Evolutionary conservation across 108 stramenopile genomes (phyloP), one percentile per base, ranked within the genome.

Genomic region (Cylindrotheca fusiformis): DNA sequence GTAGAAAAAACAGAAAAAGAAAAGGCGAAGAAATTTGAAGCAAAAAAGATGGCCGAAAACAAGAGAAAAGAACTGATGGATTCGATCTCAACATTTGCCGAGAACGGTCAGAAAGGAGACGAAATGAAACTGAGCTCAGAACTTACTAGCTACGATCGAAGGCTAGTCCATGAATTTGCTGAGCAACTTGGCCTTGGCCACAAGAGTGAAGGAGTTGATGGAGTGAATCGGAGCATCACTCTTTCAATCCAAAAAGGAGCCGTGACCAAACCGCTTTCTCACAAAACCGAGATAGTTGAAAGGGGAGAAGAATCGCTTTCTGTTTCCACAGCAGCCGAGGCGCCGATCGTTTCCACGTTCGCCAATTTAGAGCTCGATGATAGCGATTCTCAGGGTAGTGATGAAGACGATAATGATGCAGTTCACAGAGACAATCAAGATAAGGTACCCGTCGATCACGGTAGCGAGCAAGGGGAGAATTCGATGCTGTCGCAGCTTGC

Each of bases 141-240:
- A 17, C 59, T 88, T 47, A 74, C 82, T 1, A 71, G 69, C 20
- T 75, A 58, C 46, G 87, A 88, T 29, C 67, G 68, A 18, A 58
- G 72, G n/a, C 59, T 85, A 23, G 60, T 82, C 18, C 80, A 71
- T 60, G 85, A 88, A 55, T 63, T 85, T 66, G 83, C 83, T 12
- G 60, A 69, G 33, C 67, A 86, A 59, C 58, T 79, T 32, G 83
- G 84, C 10, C 71, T 88, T 46, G 82, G 61, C 5, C 84, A 81
- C 58, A 23, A 59, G 45, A 79, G 76, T 41, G 74, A 71, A 33
- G 83, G 83, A 2, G 55, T 26, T 4, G 74, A 80, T 2, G 83
- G 77, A 21, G 60, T 74, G 30, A 58, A 76, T 45, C 74, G 78
- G 20, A 47, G 55, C 28, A 64, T 88, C 4, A 68, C 72, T 49